Base-by-base conservation (phyloP, 768 basidiomycete genomes). In the Leccinum ochraceum region DNA sequence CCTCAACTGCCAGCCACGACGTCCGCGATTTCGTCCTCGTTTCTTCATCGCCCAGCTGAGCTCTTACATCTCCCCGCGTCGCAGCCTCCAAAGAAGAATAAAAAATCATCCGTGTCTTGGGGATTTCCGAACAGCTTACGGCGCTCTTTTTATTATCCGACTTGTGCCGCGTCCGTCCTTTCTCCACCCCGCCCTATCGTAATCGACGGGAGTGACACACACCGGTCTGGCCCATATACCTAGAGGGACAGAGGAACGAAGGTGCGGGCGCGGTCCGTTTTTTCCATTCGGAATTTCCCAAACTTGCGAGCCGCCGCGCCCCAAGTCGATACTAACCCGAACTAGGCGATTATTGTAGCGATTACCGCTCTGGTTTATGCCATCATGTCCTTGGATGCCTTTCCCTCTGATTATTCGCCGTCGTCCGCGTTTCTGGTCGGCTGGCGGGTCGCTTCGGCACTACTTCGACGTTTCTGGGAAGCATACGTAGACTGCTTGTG, bases 401-500 rank as follows among this genome's bases (percentile, higher is more conserved):
- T 53, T 39, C 51, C 61, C 34, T 61, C 53, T 24, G 44, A 34
- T 24, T 20, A 65, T 42, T 59, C 57, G 52, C 62, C 68, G 37
- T 61, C 63, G 0, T 67, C 62, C 42, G 69, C 59, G 54, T 55
- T 81, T 17, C 61, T 53, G 37, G 30, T 54, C 3, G 55, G 42
- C 22, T 57, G 56, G 57, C 67, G 56, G 11, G 26, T 63, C 52
- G 55, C 53, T 4, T 26, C 34, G 26, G 42, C 61, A 4, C 34
- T 80, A 42, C 83, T 82, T 4, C 66, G 67, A 30, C 69, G 76
- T 6, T 64, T 89, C 37, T 90, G 88, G 88, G 68, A 78, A 22
- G 77, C 76, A 60, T 92, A 92, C 66, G 63, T 86, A 58, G 74
- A 83, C 39, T 79, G 87, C 66, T 78, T 92, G 24, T 88, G 85